Evolutionary conservation across 1,284 basidiomycete genomes (phyloP), one percentile per base, ranked within the genome.

Genomic region (Fomitopsis pinicola): DNA sequence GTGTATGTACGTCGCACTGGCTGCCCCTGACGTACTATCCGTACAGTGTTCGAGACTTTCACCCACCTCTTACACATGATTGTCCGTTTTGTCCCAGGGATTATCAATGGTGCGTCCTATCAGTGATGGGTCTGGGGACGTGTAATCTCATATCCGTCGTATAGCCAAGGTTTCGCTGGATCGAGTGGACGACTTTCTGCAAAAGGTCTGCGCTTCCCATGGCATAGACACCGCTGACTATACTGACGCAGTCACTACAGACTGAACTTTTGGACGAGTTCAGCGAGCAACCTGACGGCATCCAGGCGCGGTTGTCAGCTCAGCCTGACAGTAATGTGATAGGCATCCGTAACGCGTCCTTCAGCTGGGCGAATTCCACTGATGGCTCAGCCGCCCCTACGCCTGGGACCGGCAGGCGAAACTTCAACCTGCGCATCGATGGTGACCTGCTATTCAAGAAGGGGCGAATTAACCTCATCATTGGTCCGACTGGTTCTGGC

Each of bases 401-500:
- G 1, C 74, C 73, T 0, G 67, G 62, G 2, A 63, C 62, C 1
- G 68, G 64, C 30, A 12, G 58, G 6, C 68, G 76, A n/a, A 78
- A 77, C 61, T 87, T 86, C 73, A 72, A 71, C 8, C 76, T 88
- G 10, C 69, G 69, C 0, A 74, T 87, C 28, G 78, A 82, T 1
- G 77, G 73, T 19, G 83, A 88, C 63, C 69, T 89, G 17, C 67
- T 77, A 4, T 90, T 91, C 75, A 78, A 80, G 63, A 78, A 77
- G 42, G 82, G 82, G 14, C 75, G 78, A 64, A 72, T 90, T 65
- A 89, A 88, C 68, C 71, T 90, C 44, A 79, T 91, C 60, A 77
- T 87, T 36, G 89, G 89, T 22, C 83, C 87, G 0, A 84, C 82
- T 2, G 82, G 82, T 12, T 78, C 76, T 1, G 82, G 82, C 5